Evolutionary conservation across 2,329 filamentous ascomycete genomes (phyloP), one percentile per base, ranked within the genome.

Genomic region (Diaporthe helianthi): DNA sequence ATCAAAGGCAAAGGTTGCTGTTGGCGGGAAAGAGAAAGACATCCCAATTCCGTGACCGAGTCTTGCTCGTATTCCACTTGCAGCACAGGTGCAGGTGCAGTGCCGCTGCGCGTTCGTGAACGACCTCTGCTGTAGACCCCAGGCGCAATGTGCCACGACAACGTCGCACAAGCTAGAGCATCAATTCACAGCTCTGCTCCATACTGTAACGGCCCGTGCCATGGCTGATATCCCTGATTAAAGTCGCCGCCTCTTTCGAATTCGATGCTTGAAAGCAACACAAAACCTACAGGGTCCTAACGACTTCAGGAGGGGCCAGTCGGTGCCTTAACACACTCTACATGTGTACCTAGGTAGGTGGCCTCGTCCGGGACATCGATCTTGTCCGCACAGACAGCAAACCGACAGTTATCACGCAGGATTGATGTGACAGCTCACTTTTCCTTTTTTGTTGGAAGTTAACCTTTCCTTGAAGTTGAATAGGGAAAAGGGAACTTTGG

Each of bases 271-370:
- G 13, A n/a, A 31, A 55, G 52, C 52, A 49, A 54, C 31, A 69
- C 61, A 46, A 46, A 24, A 46, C 36, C 33, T 66, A 61, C 61
- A 55, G n/a, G 67, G 24, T 66, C 67, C 26, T 60, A 33, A n/a
- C n/a, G n/a, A n/a, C n/a, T n/a, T n/a, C n/a, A 53, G 52, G 33
- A 36, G 7, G 24, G 19, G 2, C 61, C 49, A 65, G 17, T 60
- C 13, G 60, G 4, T 33, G 26, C 22, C 41, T 17, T 47, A 24
- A 24, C 41, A 44, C 26, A 38, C 54, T n/a, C n/a, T n/a, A n/a
- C n/a, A n/a, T n/a, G n/a, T n/a, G n/a, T n/a, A n/a, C n/a, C n/a
- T n/a, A n/a, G n/a, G n/a, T n/a, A n/a, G n/a, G n/a, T 26, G 15
- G 33, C 65, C 51, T 19, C 44, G 31, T 61, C 24, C 24, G 22